These are phyloP conservation scores for Taphrina flavorubra DNA, from an alignment of 1,139 yeast genomes.

Conservation along the genomic window DNA sequence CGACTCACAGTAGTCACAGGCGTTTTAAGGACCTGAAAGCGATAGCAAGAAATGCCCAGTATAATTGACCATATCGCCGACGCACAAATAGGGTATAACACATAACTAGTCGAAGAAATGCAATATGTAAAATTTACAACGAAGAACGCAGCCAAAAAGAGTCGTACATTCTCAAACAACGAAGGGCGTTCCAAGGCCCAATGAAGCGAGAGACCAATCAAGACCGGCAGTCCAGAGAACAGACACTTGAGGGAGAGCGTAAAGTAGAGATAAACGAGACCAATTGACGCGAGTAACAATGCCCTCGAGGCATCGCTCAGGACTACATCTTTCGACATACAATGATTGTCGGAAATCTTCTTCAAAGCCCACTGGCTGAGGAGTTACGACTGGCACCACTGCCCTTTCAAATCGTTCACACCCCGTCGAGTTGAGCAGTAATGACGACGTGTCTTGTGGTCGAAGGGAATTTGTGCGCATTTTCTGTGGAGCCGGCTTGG, in stretches of 20 bases:
- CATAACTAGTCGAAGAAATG: slow-evolving; percentile 18
- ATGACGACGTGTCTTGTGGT: too few relatives aligned
- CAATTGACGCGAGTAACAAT: not conserved
- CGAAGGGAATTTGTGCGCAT: too few relatives aligned
- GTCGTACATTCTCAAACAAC: not conserved
- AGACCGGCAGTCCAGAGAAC: slow-evolving; percentile 24
- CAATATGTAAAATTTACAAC: slow-evolving; percentile 10
- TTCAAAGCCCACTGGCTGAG: slow-evolving; percentile 11
- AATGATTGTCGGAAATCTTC: slow-evolving; percentile 14
- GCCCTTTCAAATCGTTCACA: slow-evolving; percentile 54
- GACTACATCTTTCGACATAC: slow-evolving; percentile 22
- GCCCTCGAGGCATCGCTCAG: slow-evolving; percentile 5
- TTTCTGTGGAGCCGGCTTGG: too few relatives aligned
- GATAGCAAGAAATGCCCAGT: slow-evolving; percentile 12
- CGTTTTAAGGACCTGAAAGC: not conserved
- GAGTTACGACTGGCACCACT: slow-evolving; percentile 59
- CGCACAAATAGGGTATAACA: slow-evolving; percentile 17
- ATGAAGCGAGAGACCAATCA: slow-evolving; percentile 1
- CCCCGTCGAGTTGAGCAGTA: too few relatives aligned
- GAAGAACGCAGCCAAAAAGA: not conserved
- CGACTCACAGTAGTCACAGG: not conserved
- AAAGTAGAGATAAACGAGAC: slow-evolving; percentile 23
- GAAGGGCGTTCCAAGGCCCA: not conserved
- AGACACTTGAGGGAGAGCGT: slow-evolving; percentile 22
- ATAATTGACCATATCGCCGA: not conserved